Conservation (phyloP, 2,329 filamentous ascomycete genomes). For the Claviceps spartinae region DNA sequence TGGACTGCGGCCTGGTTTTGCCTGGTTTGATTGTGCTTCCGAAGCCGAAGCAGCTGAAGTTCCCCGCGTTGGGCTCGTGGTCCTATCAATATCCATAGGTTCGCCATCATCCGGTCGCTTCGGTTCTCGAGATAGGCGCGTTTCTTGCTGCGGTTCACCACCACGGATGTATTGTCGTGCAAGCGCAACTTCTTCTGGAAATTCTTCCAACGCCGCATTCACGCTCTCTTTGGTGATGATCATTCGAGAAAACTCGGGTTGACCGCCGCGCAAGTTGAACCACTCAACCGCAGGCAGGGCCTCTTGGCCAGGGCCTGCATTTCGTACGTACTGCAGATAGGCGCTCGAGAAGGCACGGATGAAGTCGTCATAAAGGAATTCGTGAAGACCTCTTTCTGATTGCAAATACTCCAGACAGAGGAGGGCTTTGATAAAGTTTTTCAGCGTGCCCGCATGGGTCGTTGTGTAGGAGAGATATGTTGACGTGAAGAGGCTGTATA, state of each 20-base stretch:
- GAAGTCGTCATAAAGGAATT: constrained; percentile 39
- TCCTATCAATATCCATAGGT: constrained; percentile 4
- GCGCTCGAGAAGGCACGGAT: constrained; percentile 29
- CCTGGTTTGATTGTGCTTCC: too few species aligned
- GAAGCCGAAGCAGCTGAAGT: too few species aligned
- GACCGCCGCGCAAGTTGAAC: constrained; percentile 20
- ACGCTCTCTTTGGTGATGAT: constrained; percentile 24
- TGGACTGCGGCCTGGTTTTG: too few species aligned
- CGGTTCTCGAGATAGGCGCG: background rate
- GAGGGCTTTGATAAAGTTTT: constrained; percentile 31
- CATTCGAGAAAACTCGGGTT: constrained; percentile 16
- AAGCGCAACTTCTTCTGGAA: constrained; percentile 18
- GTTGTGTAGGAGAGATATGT: constrained; percentile 32
- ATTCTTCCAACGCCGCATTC: constrained; percentile 18
- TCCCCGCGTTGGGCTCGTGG: background rate
- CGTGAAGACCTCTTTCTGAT: constrained; percentile 20
- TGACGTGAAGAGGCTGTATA: constrained; percentile 23
- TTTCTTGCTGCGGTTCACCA: background rate
- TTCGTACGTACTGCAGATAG: constrained; percentile 28
- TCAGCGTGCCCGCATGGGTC: constrained; percentile 23
- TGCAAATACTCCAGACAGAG: constrained; percentile 28
- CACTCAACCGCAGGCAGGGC: constrained; percentile 28
- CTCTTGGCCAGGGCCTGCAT: constrained; percentile 12
- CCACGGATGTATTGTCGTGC: constrained; percentile 4
- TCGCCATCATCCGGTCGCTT: background rate